These are phyloP conservation scores for Euphrasia confusa DNA, from an alignment of 257 asterid species.

Conservation along the genomic window DNA sequence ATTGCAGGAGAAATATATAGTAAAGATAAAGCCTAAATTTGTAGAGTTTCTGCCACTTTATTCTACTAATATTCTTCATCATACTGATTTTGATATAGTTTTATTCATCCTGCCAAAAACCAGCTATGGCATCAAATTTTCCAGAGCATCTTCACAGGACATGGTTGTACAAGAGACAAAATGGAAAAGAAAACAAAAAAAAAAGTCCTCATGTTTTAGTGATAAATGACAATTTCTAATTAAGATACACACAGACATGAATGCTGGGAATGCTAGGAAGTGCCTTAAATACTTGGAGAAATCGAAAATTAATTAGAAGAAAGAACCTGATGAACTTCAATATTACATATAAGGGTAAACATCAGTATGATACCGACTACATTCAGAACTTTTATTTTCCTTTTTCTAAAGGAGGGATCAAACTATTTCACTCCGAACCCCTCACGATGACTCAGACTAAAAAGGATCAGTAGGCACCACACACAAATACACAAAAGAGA, in stretches of 20 bases:
- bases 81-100: background rate
- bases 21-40: background rate
- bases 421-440: too few relatives aligned
- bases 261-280: background rate
- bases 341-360: too few relatives aligned
- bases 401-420: too few relatives aligned
- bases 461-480: too few relatives aligned
- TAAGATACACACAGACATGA: background rate
- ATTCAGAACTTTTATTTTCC: too few relatives aligned
- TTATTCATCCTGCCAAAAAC: background rate
- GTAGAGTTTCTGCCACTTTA: constrained; percentile 16
- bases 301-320: too few relatives aligned
- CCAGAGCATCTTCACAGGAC: background rate
- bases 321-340: too few relatives aligned
- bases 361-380: too few relatives aligned
- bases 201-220: background rate
- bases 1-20: background rate
- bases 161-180: background rate
- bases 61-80: constrained; percentile 18
- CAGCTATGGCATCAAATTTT: constrained; percentile 1
- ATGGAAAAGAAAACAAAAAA: too few relatives aligned
- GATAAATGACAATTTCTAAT: background rate
- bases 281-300: background rate
- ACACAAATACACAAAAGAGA: too few relatives aligned
- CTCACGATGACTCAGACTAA: too few relatives aligned